Base-by-base conservation (phyloP, 306 rosid species). In the Echinosophora koreensis region DNA sequence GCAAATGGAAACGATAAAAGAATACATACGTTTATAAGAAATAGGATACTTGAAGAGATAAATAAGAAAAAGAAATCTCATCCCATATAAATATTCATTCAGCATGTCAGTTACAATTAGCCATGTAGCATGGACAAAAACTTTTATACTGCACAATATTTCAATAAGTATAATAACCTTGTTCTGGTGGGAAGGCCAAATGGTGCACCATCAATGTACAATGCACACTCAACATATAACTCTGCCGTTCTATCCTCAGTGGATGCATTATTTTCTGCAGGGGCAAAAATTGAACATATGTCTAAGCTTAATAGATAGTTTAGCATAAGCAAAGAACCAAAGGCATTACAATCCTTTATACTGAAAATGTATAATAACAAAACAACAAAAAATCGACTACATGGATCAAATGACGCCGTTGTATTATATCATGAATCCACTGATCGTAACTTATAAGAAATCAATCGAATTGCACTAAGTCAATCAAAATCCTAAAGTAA, bases 101-200 rank as follows among this genome's bases (percentile, higher is more conserved):
- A 35, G 62, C 18, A 17, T 4, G 8, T 67, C 55, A 49, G n/a
- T 10, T 58, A 51, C 61, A 72, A 60, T 11, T 70, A 14, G 56
- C 50, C n/a, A 38, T 44, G 42, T 37, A 52, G 18, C 51, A 66
- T 30, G 14, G 76, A 50, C 66, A 41, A 69, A 35, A 55, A 46
- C 5, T 22, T 66, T 4, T 7, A 50, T 11, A 75, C 52, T 28
- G 62, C 38, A 42, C 18, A 42, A 39, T 8, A 66, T 30, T 69
- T 59, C 46, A 72, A 34, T 17, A 38, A 22, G 27, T 8, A 15
- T 22, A 32, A 50, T 73, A 86, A 95, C 97, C 99, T 92, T 18
- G 99, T 92, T 89, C 94, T 86, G 0, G 90, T 92, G 39, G 99
- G 92, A 62, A 90, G 91, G 63, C 99, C 99, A 86, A 92, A 92